These are phyloP conservation scores for Berkeleyomyces rouxiae DNA, from an alignment of 2,329 filamentous ascomycete genomes.

Conservation along the genomic window DNA sequence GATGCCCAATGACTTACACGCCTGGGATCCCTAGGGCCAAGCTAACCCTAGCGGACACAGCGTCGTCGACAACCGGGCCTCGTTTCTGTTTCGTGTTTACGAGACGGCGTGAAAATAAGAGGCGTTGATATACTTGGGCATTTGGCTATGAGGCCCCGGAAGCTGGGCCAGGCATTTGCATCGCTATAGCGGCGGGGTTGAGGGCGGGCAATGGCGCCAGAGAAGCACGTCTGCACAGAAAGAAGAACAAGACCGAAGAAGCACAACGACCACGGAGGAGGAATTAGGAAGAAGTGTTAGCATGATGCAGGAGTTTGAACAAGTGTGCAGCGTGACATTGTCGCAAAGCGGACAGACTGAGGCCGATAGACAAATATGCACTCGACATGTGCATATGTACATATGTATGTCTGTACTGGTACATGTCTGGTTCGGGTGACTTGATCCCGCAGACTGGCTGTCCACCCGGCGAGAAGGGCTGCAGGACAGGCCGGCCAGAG, in stretches of 20 bases:
- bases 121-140: not conserved
- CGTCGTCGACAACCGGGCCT: too few species aligned
- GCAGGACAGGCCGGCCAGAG: too few species aligned
- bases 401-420: not conserved
- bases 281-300: not conserved
- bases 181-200: not conserved
- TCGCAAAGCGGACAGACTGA: not conserved
- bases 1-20: not conserved
- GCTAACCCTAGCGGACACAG: not conserved
- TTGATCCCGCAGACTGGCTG: not conserved
- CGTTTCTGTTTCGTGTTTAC: too few species aligned
- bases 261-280: not conserved
- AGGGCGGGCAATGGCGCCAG: not conserved
- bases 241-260: not conserved
- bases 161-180: not conserved
- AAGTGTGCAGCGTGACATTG: not conserved
- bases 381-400: not conserved
- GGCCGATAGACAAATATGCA: not conserved
- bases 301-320: not conserved
- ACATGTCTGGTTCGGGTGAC: not conserved
- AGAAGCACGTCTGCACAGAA: too few species aligned
- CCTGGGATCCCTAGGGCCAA: not conserved
- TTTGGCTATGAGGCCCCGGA: conserved; percentile 2
- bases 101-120: not conserved
- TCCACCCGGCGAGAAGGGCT: too few species aligned